These are phyloP conservation scores for Fusarium nygamai DNA, from an alignment of 2,329 filamentous ascomycete species.

Conservation along the genomic window DNA sequence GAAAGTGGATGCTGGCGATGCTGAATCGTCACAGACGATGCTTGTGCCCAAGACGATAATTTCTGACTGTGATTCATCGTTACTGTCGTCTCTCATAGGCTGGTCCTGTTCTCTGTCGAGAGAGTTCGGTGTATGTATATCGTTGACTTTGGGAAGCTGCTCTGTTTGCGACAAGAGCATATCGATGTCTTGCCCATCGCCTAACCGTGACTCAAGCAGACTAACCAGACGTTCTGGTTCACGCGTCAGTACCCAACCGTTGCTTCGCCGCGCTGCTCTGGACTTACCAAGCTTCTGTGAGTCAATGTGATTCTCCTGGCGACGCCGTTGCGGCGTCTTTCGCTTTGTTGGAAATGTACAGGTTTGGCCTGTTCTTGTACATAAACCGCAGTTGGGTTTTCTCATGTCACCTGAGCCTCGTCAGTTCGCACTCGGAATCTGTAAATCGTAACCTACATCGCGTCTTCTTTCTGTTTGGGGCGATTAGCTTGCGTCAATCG, in stretches of 20 bases:
- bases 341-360: neutral
- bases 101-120: neutral
- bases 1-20: neutral
- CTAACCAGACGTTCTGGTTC: neutral
- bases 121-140: neutral
- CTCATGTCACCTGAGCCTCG: neutral
- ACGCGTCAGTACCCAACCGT: neutral
- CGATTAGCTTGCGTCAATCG: neutral
- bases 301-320: neutral
- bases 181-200: neutral
- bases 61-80: neutral
- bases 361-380: neutral
- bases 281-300: neutral
- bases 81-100: neutral
- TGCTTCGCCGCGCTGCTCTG: too few species aligned
- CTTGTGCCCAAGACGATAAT: neutral
- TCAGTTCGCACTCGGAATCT: neutral
- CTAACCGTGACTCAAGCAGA: neutral
- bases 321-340: neutral
- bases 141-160: neutral
- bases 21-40: neutral
- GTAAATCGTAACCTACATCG: neutral
- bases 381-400: neutral
- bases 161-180: neutral
- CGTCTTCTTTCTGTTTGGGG: neutral